phyloP scores from a whole-genome alignment of 352 stramenopile species.

The Pythium sukuiense region DNA sequence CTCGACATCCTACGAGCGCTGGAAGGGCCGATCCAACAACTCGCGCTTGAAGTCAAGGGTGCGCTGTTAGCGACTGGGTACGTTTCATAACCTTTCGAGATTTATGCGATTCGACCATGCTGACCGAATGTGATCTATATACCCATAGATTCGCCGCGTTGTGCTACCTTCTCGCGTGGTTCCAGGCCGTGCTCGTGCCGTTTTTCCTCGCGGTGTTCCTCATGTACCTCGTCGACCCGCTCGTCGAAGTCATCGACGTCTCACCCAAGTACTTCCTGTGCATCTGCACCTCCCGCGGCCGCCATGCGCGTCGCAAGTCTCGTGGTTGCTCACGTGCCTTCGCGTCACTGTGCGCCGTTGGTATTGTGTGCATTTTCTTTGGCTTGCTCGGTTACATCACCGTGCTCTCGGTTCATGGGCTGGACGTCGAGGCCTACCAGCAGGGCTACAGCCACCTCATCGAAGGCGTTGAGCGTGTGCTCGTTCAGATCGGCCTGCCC shows the following conservation, averaged over 20 bases:
- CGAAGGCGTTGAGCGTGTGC: constrained; percentile 57
- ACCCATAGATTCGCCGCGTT: constrained; percentile 52
- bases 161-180: constrained; percentile 85
- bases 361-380: constrained; percentile 87
- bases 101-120: too few species aligned
- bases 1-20: constrained; percentile 59
- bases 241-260: constrained; percentile 88
- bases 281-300: constrained; percentile 76
- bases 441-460: constrained; percentile 79
- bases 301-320: constrained; percentile 71
- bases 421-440: constrained; percentile 83
- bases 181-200: constrained; percentile 80
- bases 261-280: constrained; percentile 87
- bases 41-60: constrained; percentile 83
- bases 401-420: constrained; percentile 80
- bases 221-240: constrained; percentile 87
- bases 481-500: constrained; percentile 73
- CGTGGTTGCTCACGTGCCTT: constrained; percentile 83
- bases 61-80: constrained; percentile 78
- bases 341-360: constrained; percentile 78
- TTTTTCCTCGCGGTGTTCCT: constrained; percentile 90
- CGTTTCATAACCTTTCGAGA: constrained; percentile 4
- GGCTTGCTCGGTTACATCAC: constrained; percentile 86
- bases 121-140: neutral
- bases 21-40: constrained; percentile 63